Evolutionary conservation across 352 stramenopile species (phyloP).

Genomic region (Pythium angustatum): DNA sequence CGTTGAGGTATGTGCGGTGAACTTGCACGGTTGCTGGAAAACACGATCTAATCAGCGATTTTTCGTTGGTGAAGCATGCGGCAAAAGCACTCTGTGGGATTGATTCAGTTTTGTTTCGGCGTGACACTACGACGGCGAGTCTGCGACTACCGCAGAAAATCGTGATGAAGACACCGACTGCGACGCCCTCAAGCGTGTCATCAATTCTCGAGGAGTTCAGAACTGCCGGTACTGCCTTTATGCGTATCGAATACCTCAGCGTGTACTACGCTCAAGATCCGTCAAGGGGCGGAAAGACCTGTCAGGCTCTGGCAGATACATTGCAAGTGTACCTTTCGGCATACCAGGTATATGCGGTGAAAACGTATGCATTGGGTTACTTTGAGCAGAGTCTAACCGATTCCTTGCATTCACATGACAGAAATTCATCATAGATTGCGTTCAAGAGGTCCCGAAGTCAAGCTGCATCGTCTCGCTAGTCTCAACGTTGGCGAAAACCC

Average conservation of each 20-base stretch:
- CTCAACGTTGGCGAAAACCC: constrained; percentile 11
- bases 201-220: constrained; percentile 61
- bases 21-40: too few relatives aligned
- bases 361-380: not conserved
- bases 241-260: constrained; percentile 65
- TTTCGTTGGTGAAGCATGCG: constrained; percentile 38
- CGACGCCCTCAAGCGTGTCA: constrained; percentile 40
- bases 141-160: constrained; percentile 51
- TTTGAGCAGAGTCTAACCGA: not conserved
- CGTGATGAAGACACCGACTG: constrained; percentile 42
- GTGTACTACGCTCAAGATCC: constrained; percentile 69
- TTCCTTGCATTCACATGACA: not conserved
- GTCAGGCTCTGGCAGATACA: constrained; percentile 59
- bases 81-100: constrained; percentile 64
- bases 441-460: not conserved
- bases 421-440: not conserved
- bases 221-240: constrained; percentile 48
- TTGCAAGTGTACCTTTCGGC: constrained; percentile 49
- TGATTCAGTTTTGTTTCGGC: constrained; percentile 57
- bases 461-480: constrained; percentile 17
- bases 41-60: not conserved
- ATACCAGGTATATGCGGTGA: constrained; percentile 51
- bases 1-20: constrained; percentile 53
- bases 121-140: constrained; percentile 36
- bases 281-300: constrained; percentile 55